phyloP scores from a whole-genome alignment of 306 rosid genomes.

The Prunus mongolica region DNA sequence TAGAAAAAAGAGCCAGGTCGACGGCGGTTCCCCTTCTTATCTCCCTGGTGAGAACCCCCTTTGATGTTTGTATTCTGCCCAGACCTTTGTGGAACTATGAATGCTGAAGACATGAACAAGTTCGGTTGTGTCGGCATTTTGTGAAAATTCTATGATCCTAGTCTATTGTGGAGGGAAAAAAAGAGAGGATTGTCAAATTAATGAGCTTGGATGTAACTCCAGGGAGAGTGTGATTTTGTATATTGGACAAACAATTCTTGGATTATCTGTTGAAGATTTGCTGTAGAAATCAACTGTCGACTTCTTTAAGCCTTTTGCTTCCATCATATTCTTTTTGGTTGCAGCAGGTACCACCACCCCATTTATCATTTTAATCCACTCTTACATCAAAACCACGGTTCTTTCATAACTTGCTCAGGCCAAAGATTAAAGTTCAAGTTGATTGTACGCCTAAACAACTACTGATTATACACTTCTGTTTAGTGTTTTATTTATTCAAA shows the following conservation, averaged over 20 bases:
- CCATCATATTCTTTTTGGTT: neutral
- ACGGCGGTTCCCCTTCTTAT: conserved; percentile 87
- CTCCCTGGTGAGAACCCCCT: conserved; percentile 75
- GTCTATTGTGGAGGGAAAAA: conserved; percentile 26
- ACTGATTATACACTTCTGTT: neutral
- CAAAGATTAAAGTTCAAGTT: neutral
- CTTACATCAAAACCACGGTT: neutral
- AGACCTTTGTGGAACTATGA: conserved; percentile 28
- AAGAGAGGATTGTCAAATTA: conserved; percentile 25
- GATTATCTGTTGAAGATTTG: conserved; percentile 20
- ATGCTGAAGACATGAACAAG: conserved; percentile 40
- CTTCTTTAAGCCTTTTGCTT: neutral
- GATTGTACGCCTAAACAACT: neutral
- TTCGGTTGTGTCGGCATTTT: conserved; percentile 48
- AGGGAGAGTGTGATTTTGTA: conserved; percentile 41
- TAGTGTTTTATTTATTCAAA: neutral
- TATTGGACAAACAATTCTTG: conserved; percentile 37
- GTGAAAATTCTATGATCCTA: conserved; percentile 20
- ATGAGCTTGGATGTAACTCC: conserved; percentile 36
- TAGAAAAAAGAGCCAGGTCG: conserved; percentile 74
- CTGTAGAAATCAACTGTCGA: neutral
- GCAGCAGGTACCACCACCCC: neutral
- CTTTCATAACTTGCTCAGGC: neutral
- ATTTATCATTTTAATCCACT: neutral
- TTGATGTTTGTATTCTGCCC: conserved; percentile 36